phyloP scores from a whole-genome alignment of 257 asterid genomes.

The Ophiorrhiza pumila region DNA sequence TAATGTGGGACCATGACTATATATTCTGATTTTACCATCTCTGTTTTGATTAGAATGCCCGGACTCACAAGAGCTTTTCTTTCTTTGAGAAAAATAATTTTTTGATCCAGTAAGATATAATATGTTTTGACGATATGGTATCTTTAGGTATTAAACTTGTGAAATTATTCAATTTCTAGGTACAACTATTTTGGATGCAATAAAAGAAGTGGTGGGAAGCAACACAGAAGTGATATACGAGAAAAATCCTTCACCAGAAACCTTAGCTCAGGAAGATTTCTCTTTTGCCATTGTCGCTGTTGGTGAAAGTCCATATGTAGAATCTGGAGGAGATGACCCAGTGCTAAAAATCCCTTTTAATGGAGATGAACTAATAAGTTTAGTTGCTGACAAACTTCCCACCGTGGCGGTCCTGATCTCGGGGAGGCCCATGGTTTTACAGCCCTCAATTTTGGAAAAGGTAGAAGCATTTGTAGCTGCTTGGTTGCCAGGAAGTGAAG shows the following conservation, averaged over 20 bases:
- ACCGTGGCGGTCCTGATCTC: slow-evolving; percentile 60
- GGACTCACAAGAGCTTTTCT: neutral
- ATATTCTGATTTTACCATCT: neutral
- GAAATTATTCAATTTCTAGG: slow-evolving; percentile 35
- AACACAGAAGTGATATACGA: slow-evolving; percentile 59
- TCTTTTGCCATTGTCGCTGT: slow-evolving; percentile 70
- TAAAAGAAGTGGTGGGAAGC: slow-evolving; percentile 48
- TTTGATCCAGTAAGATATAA: neutral
- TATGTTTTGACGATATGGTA: neutral
- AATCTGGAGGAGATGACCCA: slow-evolving; percentile 64
- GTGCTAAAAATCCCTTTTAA: slow-evolving; percentile 54
- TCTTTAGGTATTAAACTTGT: neutral
- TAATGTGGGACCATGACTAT: neutral
- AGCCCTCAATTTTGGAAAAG: slow-evolving; percentile 48
- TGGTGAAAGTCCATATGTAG: slow-evolving; percentile 80
- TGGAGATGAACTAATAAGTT: slow-evolving; percentile 45
- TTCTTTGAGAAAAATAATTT: neutral
- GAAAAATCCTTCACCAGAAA: slow-evolving; percentile 49
- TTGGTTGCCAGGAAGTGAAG: slow-evolving; percentile 92
- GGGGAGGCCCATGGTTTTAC: slow-evolving; percentile 71
- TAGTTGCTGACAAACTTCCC: slow-evolving; percentile 54
- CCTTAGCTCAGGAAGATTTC: slow-evolving; percentile 36
- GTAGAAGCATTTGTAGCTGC: slow-evolving; percentile 72
- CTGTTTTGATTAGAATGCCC: neutral
- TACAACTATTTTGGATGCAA: slow-evolving; percentile 73